Base-by-base conservation (phyloP, 306 rosid species). In the Pterocarpus macrocarpus region DNA sequence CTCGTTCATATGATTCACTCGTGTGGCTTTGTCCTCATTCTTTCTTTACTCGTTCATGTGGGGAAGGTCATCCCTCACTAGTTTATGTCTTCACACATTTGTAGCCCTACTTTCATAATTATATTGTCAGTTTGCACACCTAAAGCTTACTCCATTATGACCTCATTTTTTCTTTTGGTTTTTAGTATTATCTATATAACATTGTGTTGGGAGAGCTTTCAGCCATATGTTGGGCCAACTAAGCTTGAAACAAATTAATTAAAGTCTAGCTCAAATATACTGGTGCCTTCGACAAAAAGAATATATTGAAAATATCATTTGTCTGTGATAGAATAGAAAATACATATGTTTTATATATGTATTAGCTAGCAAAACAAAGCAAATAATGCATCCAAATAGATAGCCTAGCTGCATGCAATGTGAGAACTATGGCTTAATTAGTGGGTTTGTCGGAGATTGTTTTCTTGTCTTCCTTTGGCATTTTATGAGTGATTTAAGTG, bases 1-100 rank as follows among this genome's bases (percentile, higher is more conserved):
- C 52, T 65, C 77, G 17, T 47, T 45, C 73, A 55, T n/a, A 72
- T 81, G 71, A 50, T 71, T 67, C 75, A 53, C 83, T 75, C 88
- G 75, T 81, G 83, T 79, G 83, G 71, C 55, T 79, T 78, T 84
- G 66, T 73, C 76, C n/a, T 55, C 79, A 34, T 45, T 10, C 9
- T 32, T n/a, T 75, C 73, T 64, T 53, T 69, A 73, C 70, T 73
- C 53, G 34, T 57, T 68, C 84, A 41, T 80, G 83, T 79, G 86
- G 83, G 59, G 91, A 83, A 87, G 88, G 82, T 86, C 92, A 89
- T 85, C 77, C 80, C 66, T 86, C 94, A 88, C 91, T 89, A 85
- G 85, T 86, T 86, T 82, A 64, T 89, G 90, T 89, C 87, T 77
- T 45, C 64, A 38, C 56, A 55, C 43, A 41, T 64, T 65, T 64